Percentiles rank a stretch among this genome's conserved stretches.
Conservation (phyloP, 305 asterid genomes). For the Fraxinus velutina region DNA sequence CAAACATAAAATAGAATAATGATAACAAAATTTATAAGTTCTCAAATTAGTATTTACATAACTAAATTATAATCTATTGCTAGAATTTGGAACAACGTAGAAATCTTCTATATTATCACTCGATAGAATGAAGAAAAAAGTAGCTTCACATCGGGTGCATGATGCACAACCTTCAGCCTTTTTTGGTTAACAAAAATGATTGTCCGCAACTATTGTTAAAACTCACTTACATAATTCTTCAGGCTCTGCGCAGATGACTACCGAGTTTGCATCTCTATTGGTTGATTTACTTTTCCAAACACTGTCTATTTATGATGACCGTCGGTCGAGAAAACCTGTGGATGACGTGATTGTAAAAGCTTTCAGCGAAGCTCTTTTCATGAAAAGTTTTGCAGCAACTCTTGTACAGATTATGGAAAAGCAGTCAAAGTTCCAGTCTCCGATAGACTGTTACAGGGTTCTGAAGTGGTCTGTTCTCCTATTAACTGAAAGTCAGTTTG, state of each 20-base stretch:
- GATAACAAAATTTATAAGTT: background rate
- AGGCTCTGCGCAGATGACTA: slow-evolving; percentile 54
- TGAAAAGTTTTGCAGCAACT: slow-evolving; percentile 82
- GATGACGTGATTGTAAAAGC: slow-evolving; percentile 70
- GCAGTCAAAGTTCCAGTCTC: slow-evolving; percentile 66
- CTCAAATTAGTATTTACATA: background rate
- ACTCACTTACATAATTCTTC: slow-evolving; percentile 30
- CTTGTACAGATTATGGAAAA: slow-evolving; percentile 94
- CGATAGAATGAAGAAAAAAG: background rate
- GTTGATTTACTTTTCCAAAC: slow-evolving; percentile 81
- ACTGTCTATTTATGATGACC: slow-evolving; percentile 63
- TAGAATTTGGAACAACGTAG: background rate
- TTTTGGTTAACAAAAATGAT: background rate
- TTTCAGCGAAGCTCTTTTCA: slow-evolving; percentile 49
- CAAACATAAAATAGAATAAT: background rate
- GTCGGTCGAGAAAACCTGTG: slow-evolving; percentile 76
- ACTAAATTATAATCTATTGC: background rate
- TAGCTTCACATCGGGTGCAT: background rate
- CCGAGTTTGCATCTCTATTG: slow-evolving; percentile 64
- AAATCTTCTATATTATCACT: background rate
- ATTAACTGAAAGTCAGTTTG: slow-evolving; percentile 64
- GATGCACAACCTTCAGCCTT: background rate
- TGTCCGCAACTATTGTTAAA: background rate
- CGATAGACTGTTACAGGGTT: slow-evolving; percentile 65
- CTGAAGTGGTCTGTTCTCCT: slow-evolving; percentile 86